Percentiles rank a stretch among this genome's conserved stretches.
These are phyloP conservation scores for Zygoascus tannicola DNA, from an alignment of 805 yeast genomes.

Conservation along the genomic window DNA sequence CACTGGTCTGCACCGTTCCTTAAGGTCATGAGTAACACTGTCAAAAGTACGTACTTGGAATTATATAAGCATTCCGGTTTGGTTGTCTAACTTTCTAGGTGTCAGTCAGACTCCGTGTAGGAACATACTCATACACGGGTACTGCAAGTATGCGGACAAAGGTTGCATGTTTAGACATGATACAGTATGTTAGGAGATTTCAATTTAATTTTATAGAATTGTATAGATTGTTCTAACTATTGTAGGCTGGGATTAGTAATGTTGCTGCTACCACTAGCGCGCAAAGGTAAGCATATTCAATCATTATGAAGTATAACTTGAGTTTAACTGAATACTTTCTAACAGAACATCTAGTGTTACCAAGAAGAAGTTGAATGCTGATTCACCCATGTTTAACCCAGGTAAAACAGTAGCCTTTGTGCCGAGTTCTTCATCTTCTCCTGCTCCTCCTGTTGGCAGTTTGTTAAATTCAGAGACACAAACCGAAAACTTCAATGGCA, in stretches of 20 bases:
- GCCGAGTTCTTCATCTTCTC: neutral
- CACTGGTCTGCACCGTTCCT: too few relatives aligned
- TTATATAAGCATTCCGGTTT: too few relatives aligned
- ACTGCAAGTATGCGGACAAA: conserved; percentile 76
- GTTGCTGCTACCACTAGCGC: neutral
- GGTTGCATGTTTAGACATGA: conserved; percentile 80
- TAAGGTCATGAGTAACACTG: neutral
- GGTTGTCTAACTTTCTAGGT: conserved; percentile 1
- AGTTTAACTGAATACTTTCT: too few relatives aligned
- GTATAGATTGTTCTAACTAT: neutral
- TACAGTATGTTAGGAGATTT: conserved; percentile 21
- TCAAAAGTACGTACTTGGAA: too few relatives aligned
- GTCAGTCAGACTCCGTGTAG: conserved; percentile 51
- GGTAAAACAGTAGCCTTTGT: conserved; percentile 7
- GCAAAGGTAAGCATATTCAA: too few relatives aligned
- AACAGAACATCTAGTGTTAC: too few relatives aligned
- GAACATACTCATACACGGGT: conserved; percentile 78
- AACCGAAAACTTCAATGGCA: too few relatives aligned
- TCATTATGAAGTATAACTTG: too few relatives aligned
- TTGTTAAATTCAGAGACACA: too few relatives aligned
- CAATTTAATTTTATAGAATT: neutral
- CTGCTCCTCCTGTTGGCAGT: too few relatives aligned
- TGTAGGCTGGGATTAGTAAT: conserved; percentile 1
- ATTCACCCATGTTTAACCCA: conserved; percentile 50
- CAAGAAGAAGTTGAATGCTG: conserved; percentile 44